These are phyloP conservation scores for Panicum hallii DNA, from an alignment of 202 grass and related monocot genomes.

Conservation along the genomic window DNA sequence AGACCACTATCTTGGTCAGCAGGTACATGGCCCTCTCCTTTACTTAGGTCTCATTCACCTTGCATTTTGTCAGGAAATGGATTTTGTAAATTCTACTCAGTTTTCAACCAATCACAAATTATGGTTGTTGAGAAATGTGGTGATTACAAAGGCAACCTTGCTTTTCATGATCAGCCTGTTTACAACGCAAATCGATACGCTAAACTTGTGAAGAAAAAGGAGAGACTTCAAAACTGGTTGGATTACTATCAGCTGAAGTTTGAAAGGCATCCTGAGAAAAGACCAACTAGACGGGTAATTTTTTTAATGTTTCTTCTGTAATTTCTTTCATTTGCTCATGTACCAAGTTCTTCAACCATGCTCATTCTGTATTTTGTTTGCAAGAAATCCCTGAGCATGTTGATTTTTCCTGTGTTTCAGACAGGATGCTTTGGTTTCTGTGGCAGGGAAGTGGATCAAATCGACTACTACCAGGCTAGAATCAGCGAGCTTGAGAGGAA, in stretches of 20 bases:
- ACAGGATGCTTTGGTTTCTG: constrained; percentile 84
- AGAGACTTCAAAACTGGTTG: constrained; percentile 91
- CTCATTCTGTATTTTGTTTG: not conserved
- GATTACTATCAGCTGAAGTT: constrained; percentile 93
- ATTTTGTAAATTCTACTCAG: not conserved
- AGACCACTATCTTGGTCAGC: constrained; percentile 95
- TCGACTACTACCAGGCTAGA: constrained; percentile 76
- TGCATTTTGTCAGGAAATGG: not conserved
- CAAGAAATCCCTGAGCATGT: constrained; percentile 26
- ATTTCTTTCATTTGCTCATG: not conserved
- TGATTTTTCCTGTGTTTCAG: constrained; percentile 57
- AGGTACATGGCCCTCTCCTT: constrained; percentile 57
- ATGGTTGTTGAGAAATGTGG: not conserved
- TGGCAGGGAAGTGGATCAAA: constrained; percentile 81
- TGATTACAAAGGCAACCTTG: constrained; percentile 17
- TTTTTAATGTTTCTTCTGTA: constrained; percentile 18
- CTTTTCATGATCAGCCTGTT: constrained; percentile 67
- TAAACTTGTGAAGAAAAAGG: constrained; percentile 77
- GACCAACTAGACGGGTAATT: constrained; percentile 75
- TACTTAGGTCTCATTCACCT: not conserved
- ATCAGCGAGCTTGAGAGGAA: constrained; percentile 81
- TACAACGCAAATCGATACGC: constrained; percentile 95
- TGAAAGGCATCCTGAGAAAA: constrained; percentile 82
- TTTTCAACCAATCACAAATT: not conserved
- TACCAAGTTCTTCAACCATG: constrained; percentile 10